Evolutionary conservation across 179 eudicot genomes (phyloP).

Genomic region (Spinacia oleracea): DNA sequence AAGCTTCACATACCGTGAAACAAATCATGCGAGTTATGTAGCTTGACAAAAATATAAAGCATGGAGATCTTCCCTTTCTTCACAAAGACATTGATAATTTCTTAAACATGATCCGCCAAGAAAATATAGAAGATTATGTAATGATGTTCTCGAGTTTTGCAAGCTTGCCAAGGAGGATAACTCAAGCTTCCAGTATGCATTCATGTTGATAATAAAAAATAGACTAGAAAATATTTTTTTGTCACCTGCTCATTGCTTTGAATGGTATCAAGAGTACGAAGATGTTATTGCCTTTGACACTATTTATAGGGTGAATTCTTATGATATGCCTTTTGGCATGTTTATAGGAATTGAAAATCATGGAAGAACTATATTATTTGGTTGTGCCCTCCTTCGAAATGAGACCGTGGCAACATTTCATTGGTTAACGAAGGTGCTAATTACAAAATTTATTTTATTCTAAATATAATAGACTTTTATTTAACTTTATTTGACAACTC

Average conservation of each 20-base stretch:
- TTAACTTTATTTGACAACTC: too few relatives aligned
- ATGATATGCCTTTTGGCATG: neutral
- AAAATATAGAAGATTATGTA: constrained; percentile 5
- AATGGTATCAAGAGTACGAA: too few relatives aligned
- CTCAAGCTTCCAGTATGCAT: neutral
- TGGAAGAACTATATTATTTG: constrained; percentile 4
- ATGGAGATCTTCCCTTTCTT: constrained; percentile 6
- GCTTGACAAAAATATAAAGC: constrained; percentile 7
- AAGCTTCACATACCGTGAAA: neutral
- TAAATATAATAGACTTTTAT: too few relatives aligned
- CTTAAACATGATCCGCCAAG: neutral
- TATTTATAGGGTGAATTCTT: neutral
- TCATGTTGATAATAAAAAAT: neutral
- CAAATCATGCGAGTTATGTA: constrained; percentile 15
- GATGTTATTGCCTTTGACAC: neutral
- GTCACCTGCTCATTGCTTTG: too few relatives aligned
- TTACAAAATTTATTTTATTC: too few relatives aligned
- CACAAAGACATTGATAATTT: constrained; percentile 6
- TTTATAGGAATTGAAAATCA: neutral
- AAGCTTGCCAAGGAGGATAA: neutral
- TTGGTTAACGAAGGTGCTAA: constrained; percentile 17
- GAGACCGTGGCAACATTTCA: neutral
- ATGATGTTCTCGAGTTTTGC: neutral
- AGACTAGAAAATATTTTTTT: neutral
- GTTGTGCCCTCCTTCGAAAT: constrained; percentile 5